Base-by-base conservation (phyloP, 345 rosid species). In the Eucalyptus cloeziana region DNA sequence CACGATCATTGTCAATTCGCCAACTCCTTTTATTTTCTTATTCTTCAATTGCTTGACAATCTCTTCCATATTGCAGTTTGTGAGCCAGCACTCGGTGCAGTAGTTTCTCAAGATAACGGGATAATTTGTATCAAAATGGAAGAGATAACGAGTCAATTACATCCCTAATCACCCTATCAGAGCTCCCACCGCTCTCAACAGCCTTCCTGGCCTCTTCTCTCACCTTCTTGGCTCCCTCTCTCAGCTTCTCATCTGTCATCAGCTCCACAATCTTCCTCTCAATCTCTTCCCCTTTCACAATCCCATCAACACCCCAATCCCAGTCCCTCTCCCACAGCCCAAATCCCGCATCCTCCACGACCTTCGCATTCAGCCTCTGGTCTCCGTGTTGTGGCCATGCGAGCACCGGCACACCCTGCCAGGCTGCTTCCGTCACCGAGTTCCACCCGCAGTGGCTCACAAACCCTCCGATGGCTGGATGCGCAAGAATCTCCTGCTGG, bases 351-450 rank as follows among this genome's bases (percentile, higher is more conserved):
- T n/a, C 81, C 86, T 89, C 92, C 62, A 92, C 67, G 15, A 89
- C 86, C 67, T 90, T 90, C 5, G 93, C 93, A 40, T 92, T 93
- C 51, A 90, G 37, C 87, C 89, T 91, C 83, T 94, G 93, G 83
- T 94, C 95, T 25, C 95, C 95, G 21, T 67, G 25, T 17, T 87
- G 90, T 2, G 94, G 93, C 94, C 94, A 94, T 2, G 91, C 93
- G 50, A 94, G 88, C 88, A 93, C 21, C 5, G 86, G 89, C 27
- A 92, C 91, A 13, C 94, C 94, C n/a, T 69, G 76, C 90, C 87
- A 47, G 6, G 91, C 91, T 5, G 94, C 94, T 89, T 94, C 96
- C 30, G 80, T 50, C 88, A 91, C 92, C 10, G 94, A 94, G 87
- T 94, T 13, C 89, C 89, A 64, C 5, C 76, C 21, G 10, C 76